These are phyloP conservation scores for Hortaea sp. DNA, from an alignment of 2,329 filamentous ascomycete genomes.

Conservation along the genomic window DNA sequence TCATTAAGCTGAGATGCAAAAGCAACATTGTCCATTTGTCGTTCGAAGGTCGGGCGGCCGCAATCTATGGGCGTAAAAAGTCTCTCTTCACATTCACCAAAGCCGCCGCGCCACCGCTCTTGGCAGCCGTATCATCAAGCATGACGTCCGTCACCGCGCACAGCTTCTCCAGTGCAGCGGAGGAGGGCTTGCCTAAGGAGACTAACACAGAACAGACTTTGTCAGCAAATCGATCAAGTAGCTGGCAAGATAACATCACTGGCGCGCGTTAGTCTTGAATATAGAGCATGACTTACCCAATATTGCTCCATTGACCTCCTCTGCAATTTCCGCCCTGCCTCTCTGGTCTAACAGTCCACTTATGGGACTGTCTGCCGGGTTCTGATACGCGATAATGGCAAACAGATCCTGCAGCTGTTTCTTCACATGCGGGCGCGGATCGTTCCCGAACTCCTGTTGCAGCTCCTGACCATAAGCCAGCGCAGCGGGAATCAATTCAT, in stretches of 20 bases:
- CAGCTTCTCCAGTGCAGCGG: slow-evolving; percentile 72
- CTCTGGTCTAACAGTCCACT: slow-evolving; percentile 67
- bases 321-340: slow-evolving; percentile 69
- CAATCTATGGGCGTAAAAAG: slow-evolving; percentile 16
- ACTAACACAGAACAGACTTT: slow-evolving; percentile 42
- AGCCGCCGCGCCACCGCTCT: slow-evolving; percentile 53
- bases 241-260: not conserved
- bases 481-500: slow-evolving; percentile 55
- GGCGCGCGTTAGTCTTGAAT: not conserved
- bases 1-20: too few relatives aligned
- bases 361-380: slow-evolving; percentile 67
- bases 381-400: slow-evolving; percentile 74
- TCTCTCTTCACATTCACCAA: slow-evolving; percentile 63
- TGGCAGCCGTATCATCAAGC: slow-evolving; percentile 66
- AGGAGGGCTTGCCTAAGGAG: slow-evolving; percentile 79
- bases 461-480: slow-evolving; percentile 72
- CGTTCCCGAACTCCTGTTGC: slow-evolving; percentile 63
- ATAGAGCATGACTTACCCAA: slow-evolving; percentile 51
- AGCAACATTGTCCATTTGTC: too few relatives aligned
- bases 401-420: slow-evolving; percentile 76
- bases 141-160: slow-evolving; percentile 80
- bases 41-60: too few relatives aligned
- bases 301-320: slow-evolving; percentile 90
- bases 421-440: slow-evolving; percentile 58
- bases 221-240: not conserved